Conservation (phyloP, 768 basidiomycete species). For the Ramaria sp. region DNA sequence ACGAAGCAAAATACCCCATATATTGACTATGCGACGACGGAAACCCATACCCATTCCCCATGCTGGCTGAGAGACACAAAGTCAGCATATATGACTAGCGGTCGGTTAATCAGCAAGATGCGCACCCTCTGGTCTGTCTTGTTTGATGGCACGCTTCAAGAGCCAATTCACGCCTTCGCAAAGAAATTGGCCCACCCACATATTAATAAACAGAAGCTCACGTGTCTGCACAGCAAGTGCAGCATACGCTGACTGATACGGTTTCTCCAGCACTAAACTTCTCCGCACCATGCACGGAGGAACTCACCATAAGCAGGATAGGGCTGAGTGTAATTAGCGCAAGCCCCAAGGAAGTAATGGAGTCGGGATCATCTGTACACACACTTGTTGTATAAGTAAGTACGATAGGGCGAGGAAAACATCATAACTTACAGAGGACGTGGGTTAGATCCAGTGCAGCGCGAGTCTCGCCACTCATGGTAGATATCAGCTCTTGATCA, state of each 20-base stretch:
- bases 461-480: slow-evolving; percentile 14
- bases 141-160: slow-evolving; percentile 55
- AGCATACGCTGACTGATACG: slow-evolving; percentile 66
- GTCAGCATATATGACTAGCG: neutral
- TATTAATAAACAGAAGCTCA: slow-evolving; percentile 67
- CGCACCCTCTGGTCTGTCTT: slow-evolving; percentile 59
- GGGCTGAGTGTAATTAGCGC: slow-evolving; percentile 60
- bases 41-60: slow-evolving; percentile 72
- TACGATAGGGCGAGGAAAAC: neutral
- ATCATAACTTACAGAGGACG: slow-evolving; percentile 41
- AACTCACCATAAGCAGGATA: slow-evolving; percentile 56
- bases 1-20: slow-evolving; percentile 80
- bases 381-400: neutral
- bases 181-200: slow-evolving; percentile 73
- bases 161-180: slow-evolving; percentile 63
- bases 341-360: slow-evolving; percentile 41
- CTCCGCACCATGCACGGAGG: slow-evolving; percentile 2
- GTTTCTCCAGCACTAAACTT: slow-evolving; percentile 11
- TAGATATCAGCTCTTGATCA: neutral
- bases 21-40: slow-evolving; percentile 86
- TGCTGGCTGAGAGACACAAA: slow-evolving; percentile 28
- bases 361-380: slow-evolving; percentile 49
- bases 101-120: slow-evolving; percentile 6
- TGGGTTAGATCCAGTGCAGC: slow-evolving; percentile 56
- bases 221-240: slow-evolving; percentile 64